Percentiles rank a stretch among this genome's conserved stretches.
Conservation (phyloP, 2,329 filamentous ascomycete species). For the Phyllosticta citribraziliensis region DNA sequence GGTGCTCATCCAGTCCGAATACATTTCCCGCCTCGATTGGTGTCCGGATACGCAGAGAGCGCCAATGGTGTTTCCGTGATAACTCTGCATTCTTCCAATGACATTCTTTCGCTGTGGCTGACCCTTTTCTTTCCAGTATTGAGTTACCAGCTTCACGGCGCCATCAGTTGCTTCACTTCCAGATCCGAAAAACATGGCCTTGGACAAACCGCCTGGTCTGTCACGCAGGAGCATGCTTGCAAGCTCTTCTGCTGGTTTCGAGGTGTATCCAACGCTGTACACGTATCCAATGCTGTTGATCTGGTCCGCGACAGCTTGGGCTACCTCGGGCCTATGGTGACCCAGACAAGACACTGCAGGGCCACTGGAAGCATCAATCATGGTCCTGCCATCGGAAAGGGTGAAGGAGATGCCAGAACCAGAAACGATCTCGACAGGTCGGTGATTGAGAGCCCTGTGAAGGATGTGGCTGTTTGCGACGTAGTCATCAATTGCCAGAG, state of each 20-base stretch:
- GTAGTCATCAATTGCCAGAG: background rate
- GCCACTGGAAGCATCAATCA: constrained; percentile 13
- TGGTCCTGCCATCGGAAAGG: constrained; percentile 8
- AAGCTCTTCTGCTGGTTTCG: constrained; percentile 5
- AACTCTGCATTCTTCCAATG: constrained; percentile 37
- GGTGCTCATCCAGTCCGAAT: constrained; percentile 21
- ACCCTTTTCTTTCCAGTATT: constrained; percentile 36
- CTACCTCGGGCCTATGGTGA: constrained; percentile 9
- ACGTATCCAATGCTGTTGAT: constrained; percentile 9
- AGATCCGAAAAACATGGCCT: constrained; percentile 8
- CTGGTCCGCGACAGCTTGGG: constrained; percentile 4
- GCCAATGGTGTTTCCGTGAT: constrained; percentile 44
- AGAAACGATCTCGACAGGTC: constrained; percentile 1
- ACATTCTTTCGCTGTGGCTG: constrained; percentile 27
- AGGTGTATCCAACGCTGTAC: constrained; percentile 9
- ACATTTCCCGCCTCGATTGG: constrained; percentile 24
- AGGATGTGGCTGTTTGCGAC: constrained; percentile 3
- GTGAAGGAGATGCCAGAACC: constrained; percentile 7
- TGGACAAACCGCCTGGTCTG: constrained; percentile 4
- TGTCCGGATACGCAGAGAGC: constrained; percentile 34
- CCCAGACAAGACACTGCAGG: constrained; percentile 13
- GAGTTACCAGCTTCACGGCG: constrained; percentile 39
- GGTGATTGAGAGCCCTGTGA: constrained; percentile 1
- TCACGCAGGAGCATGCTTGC: constrained; percentile 4
- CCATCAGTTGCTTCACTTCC: constrained; percentile 37